Evolutionary conservation across 768 basidiomycete species (phyloP).

Genomic region (Lactifluus rugatus): DNA sequence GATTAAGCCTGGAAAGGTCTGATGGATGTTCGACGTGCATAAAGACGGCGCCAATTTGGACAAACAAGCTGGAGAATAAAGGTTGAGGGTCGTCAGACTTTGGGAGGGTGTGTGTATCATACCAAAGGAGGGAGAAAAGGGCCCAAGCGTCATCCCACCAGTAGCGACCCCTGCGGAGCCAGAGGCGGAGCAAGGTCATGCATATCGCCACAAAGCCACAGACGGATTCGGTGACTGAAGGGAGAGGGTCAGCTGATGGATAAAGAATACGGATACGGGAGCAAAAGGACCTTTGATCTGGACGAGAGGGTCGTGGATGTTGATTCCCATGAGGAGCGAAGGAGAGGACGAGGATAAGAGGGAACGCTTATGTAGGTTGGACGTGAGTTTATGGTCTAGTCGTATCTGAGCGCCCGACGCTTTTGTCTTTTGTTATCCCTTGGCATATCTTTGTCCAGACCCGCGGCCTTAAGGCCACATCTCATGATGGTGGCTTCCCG

Average conservation of each 20-base stretch:
- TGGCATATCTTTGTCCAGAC: no score
- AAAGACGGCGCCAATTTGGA: slow-evolving; percentile 23
- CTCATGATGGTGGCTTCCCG: no score
- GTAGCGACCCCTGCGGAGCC: slow-evolving; percentile 21
- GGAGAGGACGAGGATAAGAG: background rate
- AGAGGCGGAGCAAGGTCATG: slow-evolving; percentile 21
- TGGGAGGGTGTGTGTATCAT: background rate
- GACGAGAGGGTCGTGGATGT: slow-evolving; percentile 15
- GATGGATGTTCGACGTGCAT: slow-evolving; percentile 22
- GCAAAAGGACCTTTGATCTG: slow-evolving; percentile 13
- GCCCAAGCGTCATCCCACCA: slow-evolving; percentile 26
- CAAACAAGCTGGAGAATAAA: slow-evolving; percentile 9
- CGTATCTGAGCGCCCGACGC: no score
- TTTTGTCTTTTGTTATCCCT: no score
- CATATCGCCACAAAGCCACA: slow-evolving; percentile 22
- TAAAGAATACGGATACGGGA: no score
- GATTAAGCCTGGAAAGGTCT: slow-evolving; percentile 17
- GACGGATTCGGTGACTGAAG: slow-evolving; percentile 22
- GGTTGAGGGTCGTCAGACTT: background rate
- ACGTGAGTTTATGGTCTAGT: no score
- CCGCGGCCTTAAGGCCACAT: no score
- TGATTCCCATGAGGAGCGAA: slow-evolving; percentile 13
- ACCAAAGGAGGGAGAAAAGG: slow-evolving; percentile 22
- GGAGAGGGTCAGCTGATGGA: background rate
- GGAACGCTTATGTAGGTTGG: background rate